Percentiles rank a stretch among this genome's conserved stretches.
phyloP scores from a whole-genome alignment of 2,329 filamentous ascomycete species.

The Nemania sp. region DNA sequence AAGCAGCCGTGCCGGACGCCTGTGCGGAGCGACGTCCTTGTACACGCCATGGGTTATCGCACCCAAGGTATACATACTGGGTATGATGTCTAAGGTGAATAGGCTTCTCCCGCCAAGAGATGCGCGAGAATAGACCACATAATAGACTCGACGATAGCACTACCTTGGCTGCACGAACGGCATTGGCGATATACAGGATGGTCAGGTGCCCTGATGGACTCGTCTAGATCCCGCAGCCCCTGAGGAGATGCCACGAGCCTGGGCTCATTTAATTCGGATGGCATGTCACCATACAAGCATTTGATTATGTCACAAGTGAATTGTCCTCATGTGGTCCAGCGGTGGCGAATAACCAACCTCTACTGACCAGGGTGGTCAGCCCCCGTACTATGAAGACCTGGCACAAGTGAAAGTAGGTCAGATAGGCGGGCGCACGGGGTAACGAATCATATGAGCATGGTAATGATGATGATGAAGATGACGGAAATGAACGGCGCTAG shows the following conservation, averaged over 20 bases:
- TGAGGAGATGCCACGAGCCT: background rate
- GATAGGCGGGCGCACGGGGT: too few relatives aligned
- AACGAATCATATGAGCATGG: background rate
- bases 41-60: background rate
- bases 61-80: too few relatives aligned
- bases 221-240: slow-evolving; percentile 3
- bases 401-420: too few relatives aligned
- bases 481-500: background rate
- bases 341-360: background rate
- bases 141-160: background rate
- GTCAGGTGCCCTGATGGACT: slow-evolving; percentile 1
- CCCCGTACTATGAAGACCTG: too few relatives aligned
- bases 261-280: background rate
- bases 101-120: slow-evolving; percentile 4
- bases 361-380: too few relatives aligned
- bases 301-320: background rate
- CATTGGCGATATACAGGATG: background rate
- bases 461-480: background rate
- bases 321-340: background rate
- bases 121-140: background rate
- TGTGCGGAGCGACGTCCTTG: background rate
- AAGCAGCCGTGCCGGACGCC: background rate
- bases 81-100: too few relatives aligned
- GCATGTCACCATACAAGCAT: background rate
- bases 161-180: background rate